These are phyloP conservation scores for Suillus discolor DNA, from an alignment of 768 basidiomycete genomes.

Conservation along the genomic window DNA sequence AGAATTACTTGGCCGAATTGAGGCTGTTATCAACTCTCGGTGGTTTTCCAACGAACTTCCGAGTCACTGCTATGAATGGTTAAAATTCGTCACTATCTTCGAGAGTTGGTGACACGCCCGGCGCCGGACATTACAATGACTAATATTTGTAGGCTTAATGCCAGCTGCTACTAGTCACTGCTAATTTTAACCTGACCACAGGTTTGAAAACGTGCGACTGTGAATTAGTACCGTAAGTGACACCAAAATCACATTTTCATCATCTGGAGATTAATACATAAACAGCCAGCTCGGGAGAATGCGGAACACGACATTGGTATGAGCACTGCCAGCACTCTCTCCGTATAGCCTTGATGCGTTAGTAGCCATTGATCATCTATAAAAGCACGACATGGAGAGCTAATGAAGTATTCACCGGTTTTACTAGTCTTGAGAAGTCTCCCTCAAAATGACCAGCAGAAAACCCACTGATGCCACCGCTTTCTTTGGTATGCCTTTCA, in stretches of 20 bases:
- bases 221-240: not conserved
- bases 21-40: not conserved
- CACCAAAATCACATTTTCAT: not conserved
- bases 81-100: not conserved
- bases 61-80: not conserved
- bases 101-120: not conserved
- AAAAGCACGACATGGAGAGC: not conserved
- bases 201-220: not conserved
- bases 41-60: not conserved
- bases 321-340: not conserved
- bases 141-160: not conserved
- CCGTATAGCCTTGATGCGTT: too few species aligned
- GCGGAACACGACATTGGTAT: not conserved
- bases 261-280: too few species aligned
- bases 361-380: too few species aligned
- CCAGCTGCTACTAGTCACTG: too few species aligned
- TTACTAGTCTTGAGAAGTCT: not conserved
- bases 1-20: not conserved
- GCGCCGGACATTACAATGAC: not conserved
- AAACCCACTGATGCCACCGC: constrained; percentile 11
- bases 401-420: not conserved
- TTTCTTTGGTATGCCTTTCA: constrained; percentile 22
- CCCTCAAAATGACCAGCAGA: not conserved
- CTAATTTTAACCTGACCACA: not conserved
- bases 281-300: not conserved